Evolutionary conservation across 768 basidiomycete genomes (phyloP), one percentile per base, ranked within the genome.

Genomic region (Megacollybia marginata): DNA sequence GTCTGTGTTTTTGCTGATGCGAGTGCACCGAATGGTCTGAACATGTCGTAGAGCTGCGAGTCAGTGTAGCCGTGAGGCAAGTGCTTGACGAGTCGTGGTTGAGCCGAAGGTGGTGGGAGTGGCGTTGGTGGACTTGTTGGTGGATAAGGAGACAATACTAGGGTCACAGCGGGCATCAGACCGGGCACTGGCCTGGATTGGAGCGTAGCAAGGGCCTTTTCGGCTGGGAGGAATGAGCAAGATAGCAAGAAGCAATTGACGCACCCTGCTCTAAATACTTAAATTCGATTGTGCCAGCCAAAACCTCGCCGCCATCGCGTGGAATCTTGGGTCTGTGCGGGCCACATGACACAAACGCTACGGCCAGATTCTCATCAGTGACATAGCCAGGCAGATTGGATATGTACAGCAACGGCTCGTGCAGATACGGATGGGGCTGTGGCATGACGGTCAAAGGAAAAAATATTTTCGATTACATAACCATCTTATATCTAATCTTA

Each of bases 201-300:
- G 44, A 93, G 72, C 9, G 85, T 92, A 12, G 90, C 84, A 20
- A 93, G 73, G 12, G 92, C 92, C 65, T 91, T 92, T 68, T 92
- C 90, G 54, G 92, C 92, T 92, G 67, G 31, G 35, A 36, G 55
- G 19, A 55, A 33, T 36, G 46, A 28, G 54, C 44, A 36, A 36
- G 16, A 55, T 40, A 55, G 45, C 13, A 38, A 46, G 40, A 34
- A 40, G 49, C 12, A 51, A 54, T 33, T 12, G n/a, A 63, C 75
- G 61, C 55, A 89, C 89, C 89, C 74, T 83, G 86, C 61, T 88
- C 85, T 43, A 86, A 72, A 59, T 74, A 83, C 64, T 79, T 88
- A 73, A 92, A 92, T 65, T 92, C 87, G 61, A 92, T 88, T 52
- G 80, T 85, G 31, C 88, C 90, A 47, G 77, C 74, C 23, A 75